Evolutionary conservation across 768 basidiomycete genomes (phyloP).

Genomic region (Kwoniella sp.): DNA sequence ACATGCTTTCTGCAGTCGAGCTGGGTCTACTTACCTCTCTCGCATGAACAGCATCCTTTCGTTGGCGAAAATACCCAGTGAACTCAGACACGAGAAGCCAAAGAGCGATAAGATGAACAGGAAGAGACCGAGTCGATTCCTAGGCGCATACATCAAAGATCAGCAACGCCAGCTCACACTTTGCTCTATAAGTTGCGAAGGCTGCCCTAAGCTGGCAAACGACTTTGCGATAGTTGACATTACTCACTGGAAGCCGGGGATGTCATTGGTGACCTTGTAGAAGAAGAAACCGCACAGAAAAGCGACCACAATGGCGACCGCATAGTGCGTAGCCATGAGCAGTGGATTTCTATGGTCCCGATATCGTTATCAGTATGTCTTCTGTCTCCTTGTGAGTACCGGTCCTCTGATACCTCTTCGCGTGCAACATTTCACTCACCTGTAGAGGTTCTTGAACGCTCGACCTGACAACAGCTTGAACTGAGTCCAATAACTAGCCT

Average conservation of each 20-base stretch:
- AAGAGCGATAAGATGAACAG: slow-evolving; percentile 97
- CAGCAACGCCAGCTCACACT: slow-evolving; percentile 1
- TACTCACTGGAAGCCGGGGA: slow-evolving; percentile 96
- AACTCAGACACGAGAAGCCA: slow-evolving; percentile 94
- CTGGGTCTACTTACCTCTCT: slow-evolving; percentile 68
- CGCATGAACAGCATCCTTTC: slow-evolving; percentile 97
- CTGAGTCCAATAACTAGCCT: slow-evolving; percentile 85
- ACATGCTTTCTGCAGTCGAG: too few species aligned
- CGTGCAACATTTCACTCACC: slow-evolving; percentile 53
- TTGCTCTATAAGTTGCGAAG: too few species aligned
- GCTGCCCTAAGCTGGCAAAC: background rate
- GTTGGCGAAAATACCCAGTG: slow-evolving; percentile 88
- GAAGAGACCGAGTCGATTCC: slow-evolving; percentile 72
- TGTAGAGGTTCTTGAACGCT: slow-evolving; percentile 96
- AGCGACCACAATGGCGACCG: slow-evolving; percentile 79
- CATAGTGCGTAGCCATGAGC: slow-evolving; percentile 85
- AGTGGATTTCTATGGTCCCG: slow-evolving; percentile 70
- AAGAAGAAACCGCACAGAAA: slow-evolving; percentile 93
- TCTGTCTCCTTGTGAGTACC: background rate
- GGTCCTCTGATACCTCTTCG: too few species aligned
- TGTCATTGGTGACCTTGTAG: slow-evolving; percentile 86
- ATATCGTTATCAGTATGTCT: background rate
- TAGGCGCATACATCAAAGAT: slow-evolving; percentile 9
- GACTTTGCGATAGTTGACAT: background rate
- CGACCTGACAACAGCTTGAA: slow-evolving; percentile 91